A percentile compares a stretch with the other conserved stretches of the same genome.
These are phyloP conservation scores for Colletotrichum sansevieriae DNA, from an alignment of 2,329 filamentous ascomycete species.

Conservation along the genomic window DNA sequence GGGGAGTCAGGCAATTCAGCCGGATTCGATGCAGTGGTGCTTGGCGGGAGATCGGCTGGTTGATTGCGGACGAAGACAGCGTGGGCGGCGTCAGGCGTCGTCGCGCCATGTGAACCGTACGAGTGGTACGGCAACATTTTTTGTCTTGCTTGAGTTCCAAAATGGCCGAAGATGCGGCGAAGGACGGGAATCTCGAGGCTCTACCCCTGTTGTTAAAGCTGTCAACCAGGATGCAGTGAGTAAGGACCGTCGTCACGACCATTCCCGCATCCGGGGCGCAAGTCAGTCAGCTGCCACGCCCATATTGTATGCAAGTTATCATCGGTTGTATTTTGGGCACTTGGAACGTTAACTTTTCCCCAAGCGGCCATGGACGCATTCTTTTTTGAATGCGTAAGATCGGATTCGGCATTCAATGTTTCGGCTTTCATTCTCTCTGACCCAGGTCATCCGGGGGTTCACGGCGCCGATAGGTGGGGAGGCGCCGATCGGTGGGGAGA, in stretches of 20 bases:
- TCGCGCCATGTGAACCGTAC: not conserved
- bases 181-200: not conserved
- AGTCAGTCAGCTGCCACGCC: slow-evolving; percentile 31
- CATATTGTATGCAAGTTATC: slow-evolving; percentile 19
- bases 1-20: slow-evolving; percentile 19
- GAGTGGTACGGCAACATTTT: not conserved
- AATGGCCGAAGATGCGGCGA: not conserved
- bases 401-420: not conserved
- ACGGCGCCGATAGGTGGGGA: no score
- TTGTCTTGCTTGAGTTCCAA: not conserved
- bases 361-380: not conserved
- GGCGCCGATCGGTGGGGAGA: no score
- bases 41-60: not conserved
- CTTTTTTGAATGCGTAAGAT: not conserved
- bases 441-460: no score
- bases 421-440: not conserved
- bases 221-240: slow-evolving; percentile 20
- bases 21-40: not conserved
- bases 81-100: not conserved
- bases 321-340: not conserved
- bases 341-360: not conserved
- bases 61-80: not conserved
- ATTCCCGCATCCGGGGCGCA: not conserved
- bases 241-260: not conserved
- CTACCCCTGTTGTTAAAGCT: slow-evolving; percentile 6